Percentiles rank a stretch among this genome's conserved stretches.
These are phyloP conservation scores for Ulvella scutata DNA, from an alignment of 139 green algal genomes.

Conservation along the genomic window DNA sequence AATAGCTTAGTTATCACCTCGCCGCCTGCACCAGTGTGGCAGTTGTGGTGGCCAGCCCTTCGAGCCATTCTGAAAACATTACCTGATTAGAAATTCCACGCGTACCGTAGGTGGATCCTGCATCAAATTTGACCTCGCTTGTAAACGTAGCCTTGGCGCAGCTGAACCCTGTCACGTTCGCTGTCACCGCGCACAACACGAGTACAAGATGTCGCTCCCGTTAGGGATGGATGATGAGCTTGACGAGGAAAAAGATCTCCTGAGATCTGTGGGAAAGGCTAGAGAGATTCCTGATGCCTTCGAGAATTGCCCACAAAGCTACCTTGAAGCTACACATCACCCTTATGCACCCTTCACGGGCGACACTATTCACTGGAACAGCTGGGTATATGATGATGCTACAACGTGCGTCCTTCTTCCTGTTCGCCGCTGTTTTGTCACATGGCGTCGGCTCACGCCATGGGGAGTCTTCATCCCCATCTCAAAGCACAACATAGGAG, in stretches of 20 bases:
- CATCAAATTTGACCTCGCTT: no score
- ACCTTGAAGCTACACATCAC: constrained; percentile 25
- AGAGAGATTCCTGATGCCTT: not conserved
- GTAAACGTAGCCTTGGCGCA: no score
- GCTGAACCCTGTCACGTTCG: no score
- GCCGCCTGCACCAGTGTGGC: no score
- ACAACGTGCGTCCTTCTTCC: constrained; percentile 54
- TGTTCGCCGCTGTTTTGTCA: not conserved
- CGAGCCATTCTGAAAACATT: no score
- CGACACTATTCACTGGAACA: constrained; percentile 70
- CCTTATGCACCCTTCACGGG: constrained; percentile 72
- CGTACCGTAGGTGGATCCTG: no score
- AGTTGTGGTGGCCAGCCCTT: no score
- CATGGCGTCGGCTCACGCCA: no score
- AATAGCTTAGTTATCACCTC: no score
- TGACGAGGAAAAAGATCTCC: not conserved
- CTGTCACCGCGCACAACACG: no score
- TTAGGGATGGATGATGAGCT: not conserved
- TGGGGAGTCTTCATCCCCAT: no score
- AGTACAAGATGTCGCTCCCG: not conserved
- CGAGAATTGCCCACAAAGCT: not conserved
- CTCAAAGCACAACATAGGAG: not conserved
- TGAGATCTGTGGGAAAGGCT: not conserved
- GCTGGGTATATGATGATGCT: constrained; percentile 73
- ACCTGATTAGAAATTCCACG: no score